Evolutionary conservation across 2,329 filamentous ascomycete species (phyloP), one percentile per base, ranked within the genome.

Genomic region (Colletotrichum costaricense): DNA sequence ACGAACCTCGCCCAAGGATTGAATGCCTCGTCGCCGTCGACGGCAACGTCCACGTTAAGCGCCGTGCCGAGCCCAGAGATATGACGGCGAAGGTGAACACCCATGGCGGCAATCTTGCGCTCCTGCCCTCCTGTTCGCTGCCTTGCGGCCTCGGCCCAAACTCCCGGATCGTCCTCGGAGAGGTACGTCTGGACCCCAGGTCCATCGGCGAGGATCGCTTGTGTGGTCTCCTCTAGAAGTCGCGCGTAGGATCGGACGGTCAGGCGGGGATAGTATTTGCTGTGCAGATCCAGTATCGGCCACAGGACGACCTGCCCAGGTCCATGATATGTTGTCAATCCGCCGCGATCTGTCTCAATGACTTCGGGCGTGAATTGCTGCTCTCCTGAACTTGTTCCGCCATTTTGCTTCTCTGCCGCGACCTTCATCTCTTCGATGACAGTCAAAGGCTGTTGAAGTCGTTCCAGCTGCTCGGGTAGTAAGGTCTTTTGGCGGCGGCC

Each of bases 241-340:
- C 91, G 88, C 6, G 97, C 93, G 83, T 97, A 98, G 74, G 89
- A 90, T 22, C 94, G 87, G 14, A 97, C 93, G 5, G 89, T 92
- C 24, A 97, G 86, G 58, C 79, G 85, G 0, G 85, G 84, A 76
- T 95, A 89, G 12, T 82, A 76, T 0, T 82, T 79, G 7, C 89
- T 87, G 67, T 90, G 90, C 69, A 98, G 88, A 81, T 98, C 95
- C n/a, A 97, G 81, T 63, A 98, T 90, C 3, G 96, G 95, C 86
- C 97, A 99, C n/a, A 95, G 91, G 46, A 98, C 94, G 62, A 97
- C 84, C 81, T 99, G 97, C 0, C 96, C 96, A 0, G 96, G 97
- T 0, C 96, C 97, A 81, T 99, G 97, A 85, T 98, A 98, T 3
- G 97, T 98, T 0, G 94, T 95, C 76, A 97, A 91, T 0, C 97